These are phyloP conservation scores for Apiospora malaysiana DNA, from an alignment of 2,329 filamentous ascomycete genomes.

Conservation along the genomic window DNA sequence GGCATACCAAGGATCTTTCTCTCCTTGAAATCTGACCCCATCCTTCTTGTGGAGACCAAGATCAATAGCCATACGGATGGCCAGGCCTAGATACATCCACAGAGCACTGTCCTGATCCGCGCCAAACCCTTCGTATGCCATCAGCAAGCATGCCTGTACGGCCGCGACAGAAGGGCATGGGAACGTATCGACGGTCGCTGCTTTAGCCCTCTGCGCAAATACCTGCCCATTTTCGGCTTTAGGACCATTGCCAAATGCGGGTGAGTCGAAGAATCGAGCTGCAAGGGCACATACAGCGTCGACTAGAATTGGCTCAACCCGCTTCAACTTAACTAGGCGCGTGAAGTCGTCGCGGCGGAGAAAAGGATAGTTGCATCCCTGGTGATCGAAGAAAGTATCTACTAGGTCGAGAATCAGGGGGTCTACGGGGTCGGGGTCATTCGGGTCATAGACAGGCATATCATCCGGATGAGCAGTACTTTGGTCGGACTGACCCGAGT, in stretches of 20 bases:
- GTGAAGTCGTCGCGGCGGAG: constrained; percentile 75
- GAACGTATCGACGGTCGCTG: constrained; percentile 82
- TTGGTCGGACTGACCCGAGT: constrained; percentile 49
- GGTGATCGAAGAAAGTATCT: constrained; percentile 79
- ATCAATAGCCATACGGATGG: constrained; percentile 83
- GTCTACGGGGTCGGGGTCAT: constrained; percentile 72
- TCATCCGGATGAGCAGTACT: constrained; percentile 54
- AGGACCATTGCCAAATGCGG: constrained; percentile 54
- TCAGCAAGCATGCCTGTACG: constrained; percentile 80
- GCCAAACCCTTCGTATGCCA: constrained; percentile 90
- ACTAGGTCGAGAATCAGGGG: constrained; percentile 78
- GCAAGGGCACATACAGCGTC: constrained; percentile 85
- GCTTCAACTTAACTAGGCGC: constrained; percentile 78
- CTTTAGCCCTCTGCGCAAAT: constrained; percentile 82
- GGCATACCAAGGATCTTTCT: constrained; percentile 56
- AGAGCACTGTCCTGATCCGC: constrained; percentile 86
- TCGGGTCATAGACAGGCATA: constrained; percentile 77
- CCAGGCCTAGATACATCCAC: constrained; percentile 92
- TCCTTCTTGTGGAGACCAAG: constrained; percentile 83
- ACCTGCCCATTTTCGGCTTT: constrained; percentile 75
- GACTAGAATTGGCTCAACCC: constrained; percentile 82
- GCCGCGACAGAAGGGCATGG: constrained; percentile 82
- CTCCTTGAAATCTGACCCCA: constrained; percentile 69
- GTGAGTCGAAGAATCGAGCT: constrained; percentile 76
- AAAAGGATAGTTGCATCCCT: constrained; percentile 88